Percentiles rank a stretch among this genome's conserved stretches.
phyloP scores from a whole-genome alignment of 805 yeast genomes.

The Blastobotrys muscicola region DNA sequence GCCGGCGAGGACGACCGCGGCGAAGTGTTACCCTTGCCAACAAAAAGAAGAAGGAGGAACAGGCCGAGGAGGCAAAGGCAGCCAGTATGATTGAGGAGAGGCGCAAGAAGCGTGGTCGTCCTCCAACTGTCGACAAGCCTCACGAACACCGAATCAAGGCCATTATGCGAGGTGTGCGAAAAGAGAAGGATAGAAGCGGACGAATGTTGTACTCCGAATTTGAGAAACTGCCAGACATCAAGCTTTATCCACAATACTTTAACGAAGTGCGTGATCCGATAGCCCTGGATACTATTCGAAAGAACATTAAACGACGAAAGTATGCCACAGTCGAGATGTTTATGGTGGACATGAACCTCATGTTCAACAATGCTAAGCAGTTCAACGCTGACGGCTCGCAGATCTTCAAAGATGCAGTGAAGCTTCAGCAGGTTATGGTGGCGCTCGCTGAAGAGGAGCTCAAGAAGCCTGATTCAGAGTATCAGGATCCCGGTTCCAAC shows the following conservation, averaged over 20 bases:
- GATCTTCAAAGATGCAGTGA: conserved; percentile 50
- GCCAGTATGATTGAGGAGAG: conserved; percentile 26
- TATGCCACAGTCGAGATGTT: conserved; percentile 69
- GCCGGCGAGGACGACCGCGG: conserved; percentile 23
- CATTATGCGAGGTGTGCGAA: conserved; percentile 70
- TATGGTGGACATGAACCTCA: conserved; percentile 62
- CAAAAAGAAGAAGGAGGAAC: conserved; percentile 19
- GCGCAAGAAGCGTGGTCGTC: conserved; percentile 72
- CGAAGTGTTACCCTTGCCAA: conserved; percentile 17
- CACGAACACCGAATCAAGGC: conserved; percentile 88
- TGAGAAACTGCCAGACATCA: conserved; percentile 72
- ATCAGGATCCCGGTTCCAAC: conserved; percentile 38
- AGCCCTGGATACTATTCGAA: conserved; percentile 44
- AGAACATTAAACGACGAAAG: conserved; percentile 76
- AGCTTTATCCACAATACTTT: conserved; percentile 42
- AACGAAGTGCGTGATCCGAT: conserved; percentile 34
- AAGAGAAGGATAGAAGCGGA: conserved; percentile 48
- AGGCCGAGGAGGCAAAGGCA: conserved; percentile 24
- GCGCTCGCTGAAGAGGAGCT: conserved; percentile 55
- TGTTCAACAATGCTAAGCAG: conserved; percentile 65
- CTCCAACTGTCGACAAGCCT: conserved; percentile 84
- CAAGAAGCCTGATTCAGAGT: conserved; percentile 73
- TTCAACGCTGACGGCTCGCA: conserved; percentile 51
- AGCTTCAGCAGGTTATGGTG: conserved; percentile 53
- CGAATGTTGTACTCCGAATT: conserved; percentile 48